A percentile compares a stretch with the other conserved stretches of the same genome.
Conservation (phyloP, 116 monocot genomes). For the Trichopus zeylanicus region DNA sequence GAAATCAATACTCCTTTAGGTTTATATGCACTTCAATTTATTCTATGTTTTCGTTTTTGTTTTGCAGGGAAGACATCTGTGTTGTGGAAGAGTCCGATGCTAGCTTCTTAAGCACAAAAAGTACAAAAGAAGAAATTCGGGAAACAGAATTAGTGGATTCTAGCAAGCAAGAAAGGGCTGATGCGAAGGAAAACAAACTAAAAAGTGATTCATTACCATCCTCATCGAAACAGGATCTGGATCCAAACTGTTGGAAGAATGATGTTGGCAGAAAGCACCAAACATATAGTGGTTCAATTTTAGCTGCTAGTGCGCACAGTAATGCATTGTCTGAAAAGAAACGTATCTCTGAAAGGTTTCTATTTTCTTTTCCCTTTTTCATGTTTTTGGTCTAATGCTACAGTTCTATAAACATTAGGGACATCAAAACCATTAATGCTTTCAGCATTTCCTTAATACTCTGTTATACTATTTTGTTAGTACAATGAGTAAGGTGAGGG, state of each 20-base stretch:
- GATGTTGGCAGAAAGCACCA: conserved; percentile 38
- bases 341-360: conserved; percentile 52
- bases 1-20: neutral
- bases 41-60: neutral
- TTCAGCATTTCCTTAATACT: too few species aligned
- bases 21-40: neutral
- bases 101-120: conserved; percentile 17
- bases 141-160: conserved; percentile 21
- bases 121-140: conserved; percentile 22
- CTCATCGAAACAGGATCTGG: conserved; percentile 33
- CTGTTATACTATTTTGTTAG: too few species aligned
- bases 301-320: conserved; percentile 21
- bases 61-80: conserved; percentile 25
- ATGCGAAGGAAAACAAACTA: conserved; percentile 18
- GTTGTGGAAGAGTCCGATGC: conserved; percentile 14
- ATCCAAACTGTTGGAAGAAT: conserved; percentile 24
- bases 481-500: too few species aligned
- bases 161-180: conserved; percentile 22
- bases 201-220: conserved; percentile 35
- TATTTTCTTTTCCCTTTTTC: conserved; percentile 9
- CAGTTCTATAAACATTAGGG: too few species aligned
- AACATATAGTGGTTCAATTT: conserved; percentile 46
- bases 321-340: conserved; percentile 42
- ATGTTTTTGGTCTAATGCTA: neutral
- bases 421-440: too few species aligned